phyloP scores from a whole-genome alignment of 768 basidiomycete genomes.

The Lactifluus volemus region DNA sequence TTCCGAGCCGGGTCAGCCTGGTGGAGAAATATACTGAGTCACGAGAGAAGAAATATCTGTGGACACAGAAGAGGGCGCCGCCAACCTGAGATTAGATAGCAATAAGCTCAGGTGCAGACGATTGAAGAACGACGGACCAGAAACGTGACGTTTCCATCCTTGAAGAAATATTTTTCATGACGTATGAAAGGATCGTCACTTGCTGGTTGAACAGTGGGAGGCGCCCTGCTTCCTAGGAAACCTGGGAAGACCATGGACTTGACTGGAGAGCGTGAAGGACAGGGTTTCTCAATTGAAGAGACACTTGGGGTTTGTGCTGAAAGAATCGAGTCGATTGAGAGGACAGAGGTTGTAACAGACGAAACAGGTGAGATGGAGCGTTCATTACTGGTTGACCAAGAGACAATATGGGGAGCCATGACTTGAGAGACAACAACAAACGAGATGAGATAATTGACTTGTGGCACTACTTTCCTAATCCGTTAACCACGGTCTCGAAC shows the following conservation, averaged over 20 bases:
- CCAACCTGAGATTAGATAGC: slow-evolving; percentile 5
- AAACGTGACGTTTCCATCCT: slow-evolving; percentile 17
- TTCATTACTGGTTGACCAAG: not conserved
- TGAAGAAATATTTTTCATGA: slow-evolving; percentile 16
- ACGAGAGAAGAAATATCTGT: slow-evolving; percentile 13
- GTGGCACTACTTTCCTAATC: not conserved
- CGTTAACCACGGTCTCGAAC: not conserved
- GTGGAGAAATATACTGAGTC: slow-evolving; percentile 14
- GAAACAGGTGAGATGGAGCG: slow-evolving; percentile 6
- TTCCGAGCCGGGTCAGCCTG: slow-evolving; percentile 3
- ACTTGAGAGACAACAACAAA: not conserved
- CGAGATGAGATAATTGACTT: not conserved
- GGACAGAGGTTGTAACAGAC: not conserved
- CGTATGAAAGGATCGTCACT: slow-evolving; percentile 1
- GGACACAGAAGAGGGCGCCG: slow-evolving; percentile 9
- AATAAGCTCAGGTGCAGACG: not conserved
- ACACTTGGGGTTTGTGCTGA: not conserved
- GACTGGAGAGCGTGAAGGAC: not conserved
- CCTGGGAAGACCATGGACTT: not conserved
- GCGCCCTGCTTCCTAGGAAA: not conserved
- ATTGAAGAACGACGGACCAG: slow-evolving; percentile 2
- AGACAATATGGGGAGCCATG: slow-evolving; percentile 8
- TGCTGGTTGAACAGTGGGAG: not conserved
- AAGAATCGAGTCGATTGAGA: slow-evolving; percentile 7
- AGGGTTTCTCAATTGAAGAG: not conserved